phyloP scores from a whole-genome alignment of 2,329 filamentous ascomycete species.

The Botrytis fabae region DNA sequence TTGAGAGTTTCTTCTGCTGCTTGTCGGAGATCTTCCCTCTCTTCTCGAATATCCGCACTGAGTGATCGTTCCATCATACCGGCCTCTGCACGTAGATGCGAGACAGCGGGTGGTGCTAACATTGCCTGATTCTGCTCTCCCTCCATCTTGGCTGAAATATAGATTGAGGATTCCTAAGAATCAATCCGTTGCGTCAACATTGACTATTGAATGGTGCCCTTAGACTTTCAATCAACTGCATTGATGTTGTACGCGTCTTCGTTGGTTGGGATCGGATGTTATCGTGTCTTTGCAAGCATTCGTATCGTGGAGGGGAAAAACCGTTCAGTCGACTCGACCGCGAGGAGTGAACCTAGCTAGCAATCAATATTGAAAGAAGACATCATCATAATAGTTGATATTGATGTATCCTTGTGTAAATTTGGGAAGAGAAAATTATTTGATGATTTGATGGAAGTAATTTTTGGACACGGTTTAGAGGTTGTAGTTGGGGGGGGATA shows the following conservation, averaged over 20 bases:
- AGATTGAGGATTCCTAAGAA: constrained; percentile 23
- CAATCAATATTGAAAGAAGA: constrained; percentile 17
- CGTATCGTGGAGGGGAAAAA: constrained; percentile 13
- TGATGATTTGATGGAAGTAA: not conserved
- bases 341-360: constrained; percentile 19
- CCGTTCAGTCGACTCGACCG: constrained; percentile 16
- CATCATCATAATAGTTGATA: constrained; percentile 23
- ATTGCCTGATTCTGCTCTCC: constrained; percentile 30
- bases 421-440: not conserved
- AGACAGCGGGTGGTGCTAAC: constrained; percentile 40
- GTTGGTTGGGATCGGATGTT: constrained; percentile 2
- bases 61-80: constrained; percentile 62
- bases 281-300: constrained; percentile 20
- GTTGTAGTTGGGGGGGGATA: not conserved
- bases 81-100: constrained; percentile 37
- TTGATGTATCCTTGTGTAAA: constrained; percentile 15
- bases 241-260: constrained; percentile 17
- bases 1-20: constrained; percentile 96
- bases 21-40: constrained; percentile 90
- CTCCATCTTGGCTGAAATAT: constrained; percentile 27
- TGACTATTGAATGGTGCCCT: constrained; percentile 18
- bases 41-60: constrained; percentile 88
- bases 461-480: not conserved
- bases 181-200: constrained; percentile 21
- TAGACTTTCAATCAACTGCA: not conserved